Conservation (phyloP, 352 stramenopile genomes). For the Sclerospora graminicola region DNA sequence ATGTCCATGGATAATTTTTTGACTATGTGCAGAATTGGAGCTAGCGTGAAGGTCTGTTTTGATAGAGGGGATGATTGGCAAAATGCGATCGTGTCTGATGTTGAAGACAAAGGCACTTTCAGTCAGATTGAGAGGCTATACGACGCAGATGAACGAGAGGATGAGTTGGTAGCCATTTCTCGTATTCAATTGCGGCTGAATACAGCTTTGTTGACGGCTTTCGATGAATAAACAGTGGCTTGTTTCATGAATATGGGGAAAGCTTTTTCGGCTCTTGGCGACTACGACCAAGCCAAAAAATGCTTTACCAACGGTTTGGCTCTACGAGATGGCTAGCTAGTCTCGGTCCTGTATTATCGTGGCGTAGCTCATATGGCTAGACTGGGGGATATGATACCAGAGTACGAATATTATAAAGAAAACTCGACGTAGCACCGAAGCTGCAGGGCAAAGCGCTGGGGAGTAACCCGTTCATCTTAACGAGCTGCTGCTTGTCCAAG, state of each 20-base stretch:
- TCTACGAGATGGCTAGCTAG: conserved; percentile 26
- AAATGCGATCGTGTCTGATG: conserved; percentile 56
- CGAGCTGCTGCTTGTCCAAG: no score
- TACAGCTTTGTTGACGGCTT: conserved; percentile 33
- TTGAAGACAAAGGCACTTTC: conserved; percentile 23
- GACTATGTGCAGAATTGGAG: conserved; percentile 33
- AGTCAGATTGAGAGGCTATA: conserved; percentile 59
- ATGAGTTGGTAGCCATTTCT: conserved; percentile 33
- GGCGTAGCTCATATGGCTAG: conserved; percentile 1
- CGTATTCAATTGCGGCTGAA: conserved; percentile 49
- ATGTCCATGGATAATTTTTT: conserved; percentile 25
- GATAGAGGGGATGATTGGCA: conserved; percentile 31
- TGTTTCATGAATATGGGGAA: conserved; percentile 82
- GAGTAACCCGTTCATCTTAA: no score
- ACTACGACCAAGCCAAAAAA: conserved; percentile 45
- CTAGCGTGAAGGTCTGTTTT: no score
- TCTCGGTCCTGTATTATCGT: conserved; percentile 61
- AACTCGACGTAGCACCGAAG: no score
- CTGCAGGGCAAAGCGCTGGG: no score
- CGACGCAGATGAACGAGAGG: conserved; percentile 37
- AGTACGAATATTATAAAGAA: no score
- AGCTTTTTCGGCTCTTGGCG: conserved; percentile 37
- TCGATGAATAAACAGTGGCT: conserved; percentile 46
- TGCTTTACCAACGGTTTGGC: conserved; percentile 48
- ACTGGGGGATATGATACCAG: no score